Evolutionary conservation across 257 asterid species (phyloP), one percentile per base, ranked within the genome.

Genomic region (Henckelia pumila): DNA sequence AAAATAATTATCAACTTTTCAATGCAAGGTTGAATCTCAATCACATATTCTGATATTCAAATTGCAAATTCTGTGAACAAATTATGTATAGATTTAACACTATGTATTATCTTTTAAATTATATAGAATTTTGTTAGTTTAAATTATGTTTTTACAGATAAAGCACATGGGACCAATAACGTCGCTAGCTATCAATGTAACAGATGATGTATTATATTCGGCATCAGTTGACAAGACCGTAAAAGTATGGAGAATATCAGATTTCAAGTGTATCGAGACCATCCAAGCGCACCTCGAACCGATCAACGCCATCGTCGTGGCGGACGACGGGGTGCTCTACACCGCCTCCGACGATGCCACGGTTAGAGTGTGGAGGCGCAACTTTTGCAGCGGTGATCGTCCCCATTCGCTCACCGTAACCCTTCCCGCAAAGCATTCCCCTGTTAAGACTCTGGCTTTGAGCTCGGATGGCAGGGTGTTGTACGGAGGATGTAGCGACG

Each of bases 341-440:
- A 93, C 98, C 1, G 98, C 95, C 55, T 89, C 96, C 0, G 97
- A 93, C 53, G 98, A 93, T 57, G 96, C 98, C 76, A 86, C 95
- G 0, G 83, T 93, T 57, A 79, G 84, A 29, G 97, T 93, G 8
- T 93, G 98, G 98, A 81, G 96, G 3, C 96, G 96, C 49, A 88
- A 86, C 74, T 89, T 93, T 67, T 86, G 96, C 69, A 81, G 90
- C 59, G 92, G 87, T 2, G 77, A 88, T 59, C 82, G 95, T 8
- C 93, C 89, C 13, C 98, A 93, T 53, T 85, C 95, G 10, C 92
- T 92, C 57, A 87, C 96, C 47, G 89, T 88, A 32, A 92, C 92
- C 6, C 80, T 92, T 0, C 96, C 98, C 0, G 88, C 93, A 9
- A 92, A 89, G 60, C 29, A 78, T 73, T 92, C 98, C 55, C 98